phyloP scores from a whole-genome alignment of 306 rosid species.

The Prunus mume region DNA sequence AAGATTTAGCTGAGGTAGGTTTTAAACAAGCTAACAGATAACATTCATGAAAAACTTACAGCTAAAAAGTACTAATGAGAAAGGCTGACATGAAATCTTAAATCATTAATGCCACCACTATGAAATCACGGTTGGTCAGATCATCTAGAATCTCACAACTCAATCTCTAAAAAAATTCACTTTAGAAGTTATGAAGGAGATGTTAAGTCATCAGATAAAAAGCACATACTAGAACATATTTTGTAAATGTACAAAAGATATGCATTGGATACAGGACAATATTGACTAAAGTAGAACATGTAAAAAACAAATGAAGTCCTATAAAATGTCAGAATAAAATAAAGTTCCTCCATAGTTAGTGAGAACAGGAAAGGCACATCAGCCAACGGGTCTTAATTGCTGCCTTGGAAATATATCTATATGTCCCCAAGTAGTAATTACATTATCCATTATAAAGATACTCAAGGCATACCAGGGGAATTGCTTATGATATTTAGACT shows the following conservation, averaged over 20 bases:
- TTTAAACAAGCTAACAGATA: conserved; percentile 20
- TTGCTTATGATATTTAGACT: background rate
- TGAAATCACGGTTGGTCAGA: background rate
- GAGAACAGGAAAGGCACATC: background rate
- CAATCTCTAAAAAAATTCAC: background rate
- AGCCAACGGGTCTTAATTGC: background rate
- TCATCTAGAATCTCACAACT: background rate
- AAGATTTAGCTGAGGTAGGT: conserved; percentile 33
- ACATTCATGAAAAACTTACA: conserved; percentile 21
- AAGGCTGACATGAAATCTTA: background rate
- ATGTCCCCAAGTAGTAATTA: background rate
- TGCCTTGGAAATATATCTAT: background rate
- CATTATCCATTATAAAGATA: background rate
- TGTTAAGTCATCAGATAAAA: background rate
- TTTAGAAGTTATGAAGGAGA: background rate
- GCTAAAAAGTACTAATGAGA: conserved; percentile 2
- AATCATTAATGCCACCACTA: background rate
- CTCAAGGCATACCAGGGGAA: background rate
- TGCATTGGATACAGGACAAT: background rate
- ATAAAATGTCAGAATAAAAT: background rate
- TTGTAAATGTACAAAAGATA: background rate
- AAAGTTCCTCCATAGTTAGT: no score
- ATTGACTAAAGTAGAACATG: background rate
- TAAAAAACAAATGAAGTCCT: background rate
- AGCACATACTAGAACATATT: background rate